Percentiles rank a stretch among this genome's conserved stretches.
These are phyloP conservation scores for Zelonia costaricensis DNA, from an alignment of 208 protist species.

Conservation along the genomic window DNA sequence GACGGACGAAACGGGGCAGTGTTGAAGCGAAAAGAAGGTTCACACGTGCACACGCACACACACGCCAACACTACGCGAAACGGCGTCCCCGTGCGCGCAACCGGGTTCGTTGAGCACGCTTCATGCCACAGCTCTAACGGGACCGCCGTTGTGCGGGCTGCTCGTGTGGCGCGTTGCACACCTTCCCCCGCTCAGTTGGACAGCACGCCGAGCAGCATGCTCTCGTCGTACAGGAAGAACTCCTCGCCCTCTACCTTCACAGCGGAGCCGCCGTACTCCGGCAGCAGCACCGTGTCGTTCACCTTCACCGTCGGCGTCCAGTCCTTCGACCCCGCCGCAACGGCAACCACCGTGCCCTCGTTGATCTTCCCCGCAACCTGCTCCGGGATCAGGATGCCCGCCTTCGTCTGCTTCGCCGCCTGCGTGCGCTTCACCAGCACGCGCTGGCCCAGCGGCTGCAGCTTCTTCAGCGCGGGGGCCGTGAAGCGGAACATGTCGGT, in stretches of 20 bases:
- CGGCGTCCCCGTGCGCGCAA: no score
- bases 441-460: constrained; percentile 89
- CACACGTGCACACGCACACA: background rate
- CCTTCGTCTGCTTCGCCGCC: constrained; percentile 92
- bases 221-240: constrained; percentile 92
- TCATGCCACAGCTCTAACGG: no score
- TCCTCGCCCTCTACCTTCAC: constrained; percentile 94
- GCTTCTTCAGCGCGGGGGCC: constrained; percentile 75
- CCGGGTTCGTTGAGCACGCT: no score
- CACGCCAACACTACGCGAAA: no score
- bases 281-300: constrained; percentile 89
- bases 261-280: constrained; percentile 85
- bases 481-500: constrained; percentile 80
- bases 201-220: constrained; percentile 86
- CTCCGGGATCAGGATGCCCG: constrained; percentile 93
- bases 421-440: constrained; percentile 88
- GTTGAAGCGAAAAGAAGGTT: no score
- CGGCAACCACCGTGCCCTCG: constrained; percentile 90
- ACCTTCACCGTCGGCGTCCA: constrained; percentile 92
- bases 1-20: no score
- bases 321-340: constrained; percentile 88
- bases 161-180: background rate
- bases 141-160: no score
- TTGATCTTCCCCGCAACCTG: constrained; percentile 93
- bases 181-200: constrained; percentile 35